Evolutionary conservation across 2,329 filamentous ascomycete species (phyloP).

Genomic region (Lasiodiplodia theobromae): DNA sequence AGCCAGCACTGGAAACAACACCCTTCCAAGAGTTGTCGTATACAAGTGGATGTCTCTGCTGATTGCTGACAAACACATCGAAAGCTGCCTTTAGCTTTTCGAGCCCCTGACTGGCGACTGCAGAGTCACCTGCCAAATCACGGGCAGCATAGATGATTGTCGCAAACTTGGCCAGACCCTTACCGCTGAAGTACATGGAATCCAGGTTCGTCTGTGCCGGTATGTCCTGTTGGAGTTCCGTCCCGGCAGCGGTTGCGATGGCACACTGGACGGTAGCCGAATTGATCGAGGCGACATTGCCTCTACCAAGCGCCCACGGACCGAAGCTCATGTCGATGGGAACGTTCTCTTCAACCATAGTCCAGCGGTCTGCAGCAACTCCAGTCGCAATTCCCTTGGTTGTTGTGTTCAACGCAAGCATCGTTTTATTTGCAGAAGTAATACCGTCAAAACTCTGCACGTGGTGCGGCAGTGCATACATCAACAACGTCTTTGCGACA

Average conservation of each 20-base stretch:
- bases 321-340: conserved; percentile 78
- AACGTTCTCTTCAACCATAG: conserved; percentile 74
- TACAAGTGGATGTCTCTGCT: conserved; percentile 59
- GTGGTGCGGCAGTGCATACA: conserved; percentile 93
- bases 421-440: conserved; percentile 58
- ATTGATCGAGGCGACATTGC: conserved; percentile 49
- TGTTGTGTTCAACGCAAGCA: conserved; percentile 75
- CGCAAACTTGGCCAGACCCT: conserved; percentile 55
- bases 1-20: conserved; percentile 79
- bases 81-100: conserved; percentile 59
- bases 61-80: conserved; percentile 57
- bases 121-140: conserved; percentile 66
- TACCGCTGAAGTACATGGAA: conserved; percentile 70
- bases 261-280: conserved; percentile 60
- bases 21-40: conserved; percentile 77
- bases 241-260: conserved; percentile 68
- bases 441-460: conserved; percentile 72
- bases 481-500: conserved; percentile 66
- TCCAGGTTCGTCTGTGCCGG: conserved; percentile 74
- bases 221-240: conserved; percentile 81
- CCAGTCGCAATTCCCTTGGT: conserved; percentile 85
- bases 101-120: conserved; percentile 60
- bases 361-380: conserved; percentile 62
- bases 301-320: conserved; percentile 71
- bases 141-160: conserved; percentile 55